Conservation (phyloP, 805 yeast species). For the Millerozyma miso region DNA sequence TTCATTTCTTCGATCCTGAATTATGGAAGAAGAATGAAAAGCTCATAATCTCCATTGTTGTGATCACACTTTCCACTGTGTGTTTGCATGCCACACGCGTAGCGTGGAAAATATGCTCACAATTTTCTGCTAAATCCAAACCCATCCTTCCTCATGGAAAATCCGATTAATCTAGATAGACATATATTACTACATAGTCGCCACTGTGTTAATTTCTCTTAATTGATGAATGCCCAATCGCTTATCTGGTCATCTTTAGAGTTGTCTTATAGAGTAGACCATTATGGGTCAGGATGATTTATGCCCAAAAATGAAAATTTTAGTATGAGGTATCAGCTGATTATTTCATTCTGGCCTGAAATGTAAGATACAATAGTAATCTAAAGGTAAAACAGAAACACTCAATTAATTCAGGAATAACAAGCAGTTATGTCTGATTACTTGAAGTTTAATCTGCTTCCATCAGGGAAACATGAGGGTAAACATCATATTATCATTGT, state of each 20-base stretch:
- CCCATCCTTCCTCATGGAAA: neutral
- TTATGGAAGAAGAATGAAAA: conserved; percentile 49
- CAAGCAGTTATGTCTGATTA: conserved; percentile 22
- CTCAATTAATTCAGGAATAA: neutral
- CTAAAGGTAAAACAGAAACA: neutral
- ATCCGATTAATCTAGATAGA: neutral
- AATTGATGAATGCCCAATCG: no score
- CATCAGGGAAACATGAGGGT: conserved; percentile 49
- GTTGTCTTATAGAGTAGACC: no score
- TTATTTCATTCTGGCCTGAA: neutral
- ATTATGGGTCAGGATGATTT: neutral
- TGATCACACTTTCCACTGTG: conserved; percentile 15
- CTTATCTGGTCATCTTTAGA: no score
- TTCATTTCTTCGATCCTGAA: conserved; percentile 41
- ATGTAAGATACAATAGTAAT: neutral
- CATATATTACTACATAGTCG: neutral
- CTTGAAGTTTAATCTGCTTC: conserved; percentile 31
- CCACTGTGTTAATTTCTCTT: no score
- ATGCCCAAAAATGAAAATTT: neutral
- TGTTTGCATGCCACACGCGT: neutral
- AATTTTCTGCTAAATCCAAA: neutral
- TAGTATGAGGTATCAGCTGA: neutral
- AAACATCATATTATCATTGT: conserved; percentile 78
- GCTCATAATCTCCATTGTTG: conserved; percentile 36
- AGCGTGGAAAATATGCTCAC: neutral